Base-by-base conservation (phyloP, 2,329 filamentous ascomycete genomes). In the Orbilia brochopaga region DNA sequence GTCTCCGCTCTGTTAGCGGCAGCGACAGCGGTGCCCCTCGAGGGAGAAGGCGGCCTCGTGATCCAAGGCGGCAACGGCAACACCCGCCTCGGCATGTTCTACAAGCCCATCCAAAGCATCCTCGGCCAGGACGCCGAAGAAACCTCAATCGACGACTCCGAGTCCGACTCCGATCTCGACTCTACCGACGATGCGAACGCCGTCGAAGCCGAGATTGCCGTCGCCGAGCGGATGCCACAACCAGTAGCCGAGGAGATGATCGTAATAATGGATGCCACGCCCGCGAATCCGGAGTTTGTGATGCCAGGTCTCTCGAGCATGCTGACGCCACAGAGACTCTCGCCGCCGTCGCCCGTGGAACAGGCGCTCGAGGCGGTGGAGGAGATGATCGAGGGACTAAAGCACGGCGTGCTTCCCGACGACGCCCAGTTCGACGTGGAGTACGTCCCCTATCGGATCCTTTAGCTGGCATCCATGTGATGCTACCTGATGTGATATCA, bases 41-140 rank as follows among this genome's bases (percentile, higher is more conserved):
- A 72, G 24, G 56, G 44, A 4, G 67, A 72, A 21, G 67, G 67
- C 11, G 67, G 60, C 7, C 24, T 72, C 10, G 67, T 72, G 23
- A 50, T 72, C 21, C 67, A 72, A 40, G 40, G 59, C 5, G 67
- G 67, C 8, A 65, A 65, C 52, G 67, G 52, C 24, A 60, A 65
- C 32, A 72, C 67, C 32, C 54, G 32, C 5, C 40, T 72, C 5
- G 67, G 67, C 10, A 65, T 72, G 67, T 53, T 65, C 23, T 72
- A 64, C 60, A 61, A 65, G 19, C 60, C 40, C 8, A 60, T 72
- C 10, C 46, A 50, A 24, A 65, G 46, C 37, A 27, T 65, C 13
- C 55, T 65, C 27, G 50, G 55, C 42, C 40, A 44, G 13, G 44
- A 59, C 7, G 32, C 50, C 13, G 59, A 44, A 15, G 13, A 53